Conservation (phyloP, 495 filamentous ascomycete genomes). For the Xylaria telfairii region DNA sequence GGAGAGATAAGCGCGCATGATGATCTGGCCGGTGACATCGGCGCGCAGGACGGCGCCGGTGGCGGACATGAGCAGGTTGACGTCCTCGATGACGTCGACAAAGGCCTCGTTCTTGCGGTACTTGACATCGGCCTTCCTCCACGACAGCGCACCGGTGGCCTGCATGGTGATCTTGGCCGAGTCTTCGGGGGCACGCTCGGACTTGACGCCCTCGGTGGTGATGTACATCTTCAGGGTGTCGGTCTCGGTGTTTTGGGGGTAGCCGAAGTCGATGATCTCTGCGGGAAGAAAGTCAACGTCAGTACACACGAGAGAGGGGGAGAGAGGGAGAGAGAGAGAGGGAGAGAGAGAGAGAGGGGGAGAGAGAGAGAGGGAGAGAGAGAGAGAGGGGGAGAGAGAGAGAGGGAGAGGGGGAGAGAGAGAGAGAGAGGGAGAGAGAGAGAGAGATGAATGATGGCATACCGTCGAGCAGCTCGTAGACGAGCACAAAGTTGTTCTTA, state of each 20-base stretch:
- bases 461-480: conserved; percentile 98
- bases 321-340: background rate
- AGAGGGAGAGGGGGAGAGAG: too few relatives aligned
- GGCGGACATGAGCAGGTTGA: conserved; percentile 98
- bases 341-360: background rate
- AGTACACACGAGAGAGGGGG: background rate
- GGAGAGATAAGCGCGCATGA: conserved; percentile 97
- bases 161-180: conserved; percentile 99
- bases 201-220: conserved; percentile 98
- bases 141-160: conserved; percentile 95
- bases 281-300: background rate
- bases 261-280: conserved; percentile 99
- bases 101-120: conserved; percentile 99
- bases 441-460: conserved; percentile 37
- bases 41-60: conserved; percentile 93
- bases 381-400: background rate
- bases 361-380: too few relatives aligned
- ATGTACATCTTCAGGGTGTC: conserved; percentile 99
- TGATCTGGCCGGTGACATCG: conserved; percentile 96
- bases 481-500: conserved; percentile 99
- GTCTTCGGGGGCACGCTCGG: conserved; percentile 88
- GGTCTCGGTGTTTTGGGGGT: conserved; percentile 98
- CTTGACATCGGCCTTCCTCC: conserved; percentile 95
- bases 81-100: conserved; percentile 98
- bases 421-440: background rate